Conservation (phyloP, 345 rosid genomes). For the Limnanthes douglasii region DNA sequence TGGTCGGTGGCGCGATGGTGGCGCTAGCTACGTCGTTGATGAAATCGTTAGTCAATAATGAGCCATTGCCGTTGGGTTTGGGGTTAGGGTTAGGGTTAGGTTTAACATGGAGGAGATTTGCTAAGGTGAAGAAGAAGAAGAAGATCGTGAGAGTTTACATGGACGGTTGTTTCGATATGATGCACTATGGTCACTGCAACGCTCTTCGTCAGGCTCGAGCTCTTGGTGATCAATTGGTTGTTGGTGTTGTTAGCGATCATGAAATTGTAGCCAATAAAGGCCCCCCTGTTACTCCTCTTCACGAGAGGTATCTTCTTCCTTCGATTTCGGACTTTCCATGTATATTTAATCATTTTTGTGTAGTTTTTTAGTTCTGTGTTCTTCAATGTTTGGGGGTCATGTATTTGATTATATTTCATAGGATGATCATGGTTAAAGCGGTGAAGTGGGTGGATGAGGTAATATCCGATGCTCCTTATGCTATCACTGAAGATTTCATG, state of each 20-base stretch:
- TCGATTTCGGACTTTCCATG: background rate
- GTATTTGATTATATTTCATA: background rate
- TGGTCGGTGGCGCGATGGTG: constrained; percentile 21
- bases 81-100: constrained; percentile 5
- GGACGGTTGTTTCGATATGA: constrained; percentile 82
- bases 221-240: constrained; percentile 54
- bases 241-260: constrained; percentile 61
- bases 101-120: constrained; percentile 5
- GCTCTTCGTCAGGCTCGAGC: constrained; percentile 72
- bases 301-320: constrained; percentile 23
- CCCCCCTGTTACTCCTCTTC: constrained; percentile 58
- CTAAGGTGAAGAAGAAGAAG: constrained; percentile 25
- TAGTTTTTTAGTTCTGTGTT: constrained; percentile 1
- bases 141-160: constrained; percentile 50
- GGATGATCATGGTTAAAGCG: constrained; percentile 53
- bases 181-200: constrained; percentile 82
- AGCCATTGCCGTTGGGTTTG: constrained; percentile 4
- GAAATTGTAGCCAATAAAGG: constrained; percentile 66
- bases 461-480: constrained; percentile 59
- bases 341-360: background rate
- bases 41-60: background rate
- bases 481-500: constrained; percentile 63
- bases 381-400: too few relatives aligned
- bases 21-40: constrained; percentile 9
- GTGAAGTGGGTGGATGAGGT: constrained; percentile 82